Percentiles rank a stretch among this genome's conserved stretches.
Evolutionary conservation across 129 eudicot genomes (phyloP).

Genomic region (Gnaphalium uliginosum): DNA sequence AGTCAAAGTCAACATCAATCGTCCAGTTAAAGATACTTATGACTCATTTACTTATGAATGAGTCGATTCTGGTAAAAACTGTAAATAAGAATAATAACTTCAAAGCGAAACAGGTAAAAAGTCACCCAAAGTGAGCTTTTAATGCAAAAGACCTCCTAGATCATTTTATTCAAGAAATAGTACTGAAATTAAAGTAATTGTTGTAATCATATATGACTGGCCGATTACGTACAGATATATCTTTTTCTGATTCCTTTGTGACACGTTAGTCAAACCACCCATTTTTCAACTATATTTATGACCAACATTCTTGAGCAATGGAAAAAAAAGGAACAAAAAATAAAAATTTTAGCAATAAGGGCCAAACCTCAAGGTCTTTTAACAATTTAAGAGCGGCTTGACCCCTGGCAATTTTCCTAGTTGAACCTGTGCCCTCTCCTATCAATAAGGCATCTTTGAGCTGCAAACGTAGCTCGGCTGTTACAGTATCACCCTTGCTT

Average conservation of each 20-base stretch:
- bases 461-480: slow-evolving; percentile 63
- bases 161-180: neutral
- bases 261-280: neutral
- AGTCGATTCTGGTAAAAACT: neutral
- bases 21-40: slow-evolving; percentile 3
- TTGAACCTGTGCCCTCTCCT: slow-evolving; percentile 60
- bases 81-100: neutral
- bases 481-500: slow-evolving; percentile 40
- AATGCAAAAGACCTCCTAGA: neutral
- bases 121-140: neutral
- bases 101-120: neutral
- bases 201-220: neutral
- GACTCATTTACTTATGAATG: neutral
- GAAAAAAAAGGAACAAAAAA: neutral
- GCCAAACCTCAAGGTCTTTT: slow-evolving; percentile 64
- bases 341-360: neutral
- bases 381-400: slow-evolving; percentile 75
- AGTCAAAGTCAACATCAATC: slow-evolving; percentile 11
- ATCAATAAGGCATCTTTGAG: slow-evolving; percentile 56
- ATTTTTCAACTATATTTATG: neutral
- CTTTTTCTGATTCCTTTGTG: neutral
- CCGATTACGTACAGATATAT: neutral
- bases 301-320: neutral
- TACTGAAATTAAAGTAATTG: neutral
- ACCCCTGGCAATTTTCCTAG: slow-evolving; percentile 71